Evolutionary conservation across 2,329 filamentous ascomycete genomes (phyloP).

Genomic region (Botrytis cinerea): DNA sequence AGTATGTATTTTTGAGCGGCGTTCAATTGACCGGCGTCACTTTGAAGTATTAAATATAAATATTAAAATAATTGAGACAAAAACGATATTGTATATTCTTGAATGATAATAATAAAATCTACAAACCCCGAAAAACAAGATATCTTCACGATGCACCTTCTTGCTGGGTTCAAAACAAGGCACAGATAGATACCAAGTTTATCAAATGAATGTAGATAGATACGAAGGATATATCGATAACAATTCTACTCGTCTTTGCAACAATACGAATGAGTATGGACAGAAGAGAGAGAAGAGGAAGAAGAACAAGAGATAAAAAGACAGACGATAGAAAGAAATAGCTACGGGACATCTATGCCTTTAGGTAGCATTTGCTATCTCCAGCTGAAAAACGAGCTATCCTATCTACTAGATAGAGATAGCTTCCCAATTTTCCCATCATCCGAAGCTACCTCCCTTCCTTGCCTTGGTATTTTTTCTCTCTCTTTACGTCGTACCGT

Average conservation of each 20-base stretch:
- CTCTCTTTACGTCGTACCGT: not conserved
- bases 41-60: conserved; percentile 1
- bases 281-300: not conserved
- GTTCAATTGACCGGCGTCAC: not conserved
- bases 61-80: not conserved
- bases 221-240: not conserved
- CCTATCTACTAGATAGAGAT: not conserved
- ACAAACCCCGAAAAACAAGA: not conserved
- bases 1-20: not conserved
- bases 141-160: conserved; percentile 12
- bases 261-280: not conserved
- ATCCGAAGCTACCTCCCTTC: not conserved
- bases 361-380: not conserved
- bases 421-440: not conserved
- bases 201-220: conserved; percentile 3
- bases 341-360: not conserved
- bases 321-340: not conserved
- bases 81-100: not conserved
- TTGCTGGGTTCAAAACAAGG: conserved; percentile 20
- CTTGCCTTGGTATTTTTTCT: not conserved
- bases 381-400: conserved; percentile 2
- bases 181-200: not conserved
- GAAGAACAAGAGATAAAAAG: not conserved
- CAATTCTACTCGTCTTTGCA: not conserved
- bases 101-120: not conserved